phyloP scores from a whole-genome alignment of 2,329 filamentous ascomycete species.

The Dothiorella sarmentorum region DNA sequence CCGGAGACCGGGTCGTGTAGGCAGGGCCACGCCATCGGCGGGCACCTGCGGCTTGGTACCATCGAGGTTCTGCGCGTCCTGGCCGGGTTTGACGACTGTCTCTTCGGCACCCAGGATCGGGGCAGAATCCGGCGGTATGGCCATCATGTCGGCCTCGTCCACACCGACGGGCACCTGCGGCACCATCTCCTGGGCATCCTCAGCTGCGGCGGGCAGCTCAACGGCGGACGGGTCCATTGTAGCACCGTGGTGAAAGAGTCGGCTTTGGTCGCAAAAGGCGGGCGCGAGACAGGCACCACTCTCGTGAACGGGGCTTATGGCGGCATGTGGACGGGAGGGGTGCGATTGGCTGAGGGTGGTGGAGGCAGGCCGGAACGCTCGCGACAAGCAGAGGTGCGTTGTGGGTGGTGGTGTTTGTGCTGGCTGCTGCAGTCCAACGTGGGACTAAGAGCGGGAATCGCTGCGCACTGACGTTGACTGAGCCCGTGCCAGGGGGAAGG shows the following conservation, averaged over 20 bases:
- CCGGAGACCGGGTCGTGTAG: conserved; percentile 37
- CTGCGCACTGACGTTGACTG: not conserved
- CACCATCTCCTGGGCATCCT: conserved; percentile 20
- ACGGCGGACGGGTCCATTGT: conserved; percentile 12
- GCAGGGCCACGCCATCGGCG: conserved; percentile 26
- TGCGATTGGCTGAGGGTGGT: not conserved
- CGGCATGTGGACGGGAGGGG: conserved; percentile 3
- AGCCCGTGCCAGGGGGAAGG: not conserved
- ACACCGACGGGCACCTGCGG: conserved; percentile 34
- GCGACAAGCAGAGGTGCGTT: too few relatives aligned
- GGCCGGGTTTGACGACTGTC: conserved; percentile 31
- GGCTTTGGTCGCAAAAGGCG: not conserved
- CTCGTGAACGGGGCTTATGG: conserved; percentile 6
- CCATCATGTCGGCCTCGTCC: conserved; percentile 38
- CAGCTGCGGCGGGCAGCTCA: conserved; percentile 4
- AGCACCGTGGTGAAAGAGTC: not conserved
- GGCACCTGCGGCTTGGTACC: conserved; percentile 16
- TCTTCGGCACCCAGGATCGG: conserved; percentile 26
- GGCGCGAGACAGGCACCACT: conserved; percentile 9
- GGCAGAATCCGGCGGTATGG: conserved; percentile 30
- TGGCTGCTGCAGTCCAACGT: conserved; percentile 7
- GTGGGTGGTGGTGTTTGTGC: conserved; percentile 5
- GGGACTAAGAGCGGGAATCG: not conserved
- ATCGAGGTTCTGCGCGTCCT: conserved; percentile 33
- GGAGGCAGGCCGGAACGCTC: not conserved